Evolutionary conservation across 495 filamentous ascomycete genomes (phyloP).

Genomic region (Penicillium parvum): DNA sequence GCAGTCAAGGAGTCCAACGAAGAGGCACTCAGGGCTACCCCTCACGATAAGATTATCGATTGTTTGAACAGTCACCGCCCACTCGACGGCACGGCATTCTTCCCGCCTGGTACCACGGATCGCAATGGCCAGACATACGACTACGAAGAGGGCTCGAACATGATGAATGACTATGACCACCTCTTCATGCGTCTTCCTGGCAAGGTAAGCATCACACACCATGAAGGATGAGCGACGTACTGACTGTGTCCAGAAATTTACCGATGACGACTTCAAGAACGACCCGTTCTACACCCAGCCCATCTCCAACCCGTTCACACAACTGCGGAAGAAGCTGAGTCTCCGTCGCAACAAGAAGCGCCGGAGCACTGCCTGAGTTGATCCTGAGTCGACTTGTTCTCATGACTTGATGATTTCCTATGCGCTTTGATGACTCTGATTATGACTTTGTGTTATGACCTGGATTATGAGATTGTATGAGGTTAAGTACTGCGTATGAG

Average conservation of each 20-base stretch:
- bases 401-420: constrained; percentile 6
- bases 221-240: too few species aligned
- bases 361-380: constrained; percentile 20
- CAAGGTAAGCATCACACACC: constrained; percentile 20
- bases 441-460: too few species aligned
- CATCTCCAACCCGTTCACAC: constrained; percentile 28
- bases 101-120: constrained; percentile 69
- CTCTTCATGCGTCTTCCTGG: constrained; percentile 36
- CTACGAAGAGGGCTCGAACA: constrained; percentile 81
- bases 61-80: constrained; percentile 71
- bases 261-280: constrained; percentile 46
- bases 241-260: constrained; percentile 31
- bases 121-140: constrained; percentile 61
- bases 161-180: constrained; percentile 63
- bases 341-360: constrained; percentile 32
- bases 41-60: constrained; percentile 72
- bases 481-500: not conserved
- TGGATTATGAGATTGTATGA: not conserved
- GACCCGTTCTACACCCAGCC: constrained; percentile 44
- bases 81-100: constrained; percentile 73
- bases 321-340: constrained; percentile 32
- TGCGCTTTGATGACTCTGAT: not conserved
- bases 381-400: not conserved
- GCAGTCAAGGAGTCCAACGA: constrained; percentile 70
- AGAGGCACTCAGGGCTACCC: constrained; percentile 79